These are phyloP conservation scores for Alnus rubra DNA, from an alignment of 306 rosid genomes.

Conservation along the genomic window DNA sequence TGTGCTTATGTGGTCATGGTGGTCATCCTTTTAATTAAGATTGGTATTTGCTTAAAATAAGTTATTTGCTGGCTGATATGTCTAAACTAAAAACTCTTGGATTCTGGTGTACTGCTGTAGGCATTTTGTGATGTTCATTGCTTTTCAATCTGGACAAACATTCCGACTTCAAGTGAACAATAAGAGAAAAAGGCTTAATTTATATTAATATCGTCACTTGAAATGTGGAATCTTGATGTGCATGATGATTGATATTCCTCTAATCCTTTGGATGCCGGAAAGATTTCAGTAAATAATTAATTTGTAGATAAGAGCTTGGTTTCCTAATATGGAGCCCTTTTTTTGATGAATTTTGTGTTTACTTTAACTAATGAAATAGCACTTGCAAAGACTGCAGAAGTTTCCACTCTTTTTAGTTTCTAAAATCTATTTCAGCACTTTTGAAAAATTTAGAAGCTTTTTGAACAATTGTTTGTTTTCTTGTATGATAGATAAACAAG, in stretches of 20 bases:
- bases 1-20: background rate
- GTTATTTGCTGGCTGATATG: background rate
- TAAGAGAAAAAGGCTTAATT: background rate
- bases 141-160: background rate
- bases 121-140: background rate
- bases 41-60: background rate
- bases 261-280: background rate
- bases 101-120: background rate
- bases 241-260: background rate
- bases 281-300: background rate
- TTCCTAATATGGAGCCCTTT: background rate
- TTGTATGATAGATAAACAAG: slow-evolving; percentile 67
- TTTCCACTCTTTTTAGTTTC: background rate
- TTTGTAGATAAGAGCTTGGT: background rate
- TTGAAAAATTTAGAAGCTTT: background rate
- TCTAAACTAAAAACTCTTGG: background rate
- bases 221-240: background rate
- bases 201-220: background rate
- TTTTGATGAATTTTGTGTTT: background rate
- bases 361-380: background rate
- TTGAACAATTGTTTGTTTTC: slow-evolving; percentile 17
- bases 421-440: background rate
- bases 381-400: background rate
- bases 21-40: background rate
- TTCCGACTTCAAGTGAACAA: background rate